Evolutionary conservation across 2,329 filamentous ascomycete genomes (phyloP).

Genomic region (Diplodia intermedia): DNA sequence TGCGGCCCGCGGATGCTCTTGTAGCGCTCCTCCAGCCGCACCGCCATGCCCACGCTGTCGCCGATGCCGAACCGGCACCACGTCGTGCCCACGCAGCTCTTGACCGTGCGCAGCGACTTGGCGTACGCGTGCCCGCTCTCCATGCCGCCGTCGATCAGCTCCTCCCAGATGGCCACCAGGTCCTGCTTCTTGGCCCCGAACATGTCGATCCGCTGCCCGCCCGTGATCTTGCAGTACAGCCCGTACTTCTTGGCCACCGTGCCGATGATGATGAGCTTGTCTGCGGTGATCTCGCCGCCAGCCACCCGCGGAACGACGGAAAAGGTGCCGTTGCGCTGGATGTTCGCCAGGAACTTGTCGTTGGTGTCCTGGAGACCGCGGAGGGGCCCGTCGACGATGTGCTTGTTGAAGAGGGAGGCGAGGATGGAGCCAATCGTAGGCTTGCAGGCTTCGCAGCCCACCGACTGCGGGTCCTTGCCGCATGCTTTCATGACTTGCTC

Average conservation of each 20-base stretch:
- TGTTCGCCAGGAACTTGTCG: conserved; percentile 85
- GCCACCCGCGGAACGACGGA: conserved; percentile 84
- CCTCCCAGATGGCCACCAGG: conserved; percentile 79
- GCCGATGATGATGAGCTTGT: conserved; percentile 83
- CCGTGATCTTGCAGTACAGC: conserved; percentile 91
- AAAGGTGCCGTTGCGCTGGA: conserved; percentile 90
- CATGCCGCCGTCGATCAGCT: conserved; percentile 82
- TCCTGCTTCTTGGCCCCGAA: conserved; percentile 91
- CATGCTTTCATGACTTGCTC: conserved; percentile 78
- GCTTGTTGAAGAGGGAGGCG: conserved; percentile 80
- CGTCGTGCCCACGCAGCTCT: conserved; percentile 88
- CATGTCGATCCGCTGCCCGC: conserved; percentile 90
- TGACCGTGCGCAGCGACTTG: conserved; percentile 86
- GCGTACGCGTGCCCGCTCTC: conserved; percentile 91
- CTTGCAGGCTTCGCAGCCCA: conserved; percentile 88
- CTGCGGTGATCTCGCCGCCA: conserved; percentile 85
- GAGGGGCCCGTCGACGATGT: conserved; percentile 73
- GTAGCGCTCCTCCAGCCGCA: conserved; percentile 86
- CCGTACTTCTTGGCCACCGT: conserved; percentile 83
- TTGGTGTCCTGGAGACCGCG: conserved; percentile 90
- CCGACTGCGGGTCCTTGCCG: conserved; percentile 73
- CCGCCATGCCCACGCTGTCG: conserved; percentile 89
- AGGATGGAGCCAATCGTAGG: conserved; percentile 82
- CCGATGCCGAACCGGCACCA: conserved; percentile 92
- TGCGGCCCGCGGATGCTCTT: conserved; percentile 89